Conservation (phyloP, 805 yeast genomes). For the Suhomyces sp. region DNA sequence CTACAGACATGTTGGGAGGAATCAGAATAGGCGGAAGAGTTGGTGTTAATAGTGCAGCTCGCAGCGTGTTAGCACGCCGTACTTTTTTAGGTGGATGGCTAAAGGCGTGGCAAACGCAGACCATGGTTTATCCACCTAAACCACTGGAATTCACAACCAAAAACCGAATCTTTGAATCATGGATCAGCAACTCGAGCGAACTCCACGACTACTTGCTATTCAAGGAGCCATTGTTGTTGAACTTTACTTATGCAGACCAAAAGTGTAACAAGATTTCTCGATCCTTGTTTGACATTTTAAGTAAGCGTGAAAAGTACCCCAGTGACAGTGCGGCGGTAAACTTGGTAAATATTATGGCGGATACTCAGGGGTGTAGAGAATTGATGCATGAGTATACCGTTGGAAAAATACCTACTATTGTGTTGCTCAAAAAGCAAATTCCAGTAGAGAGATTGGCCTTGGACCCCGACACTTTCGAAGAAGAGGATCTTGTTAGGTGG, state of each 20-base stretch:
- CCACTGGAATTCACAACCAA: slow-evolving; percentile 36
- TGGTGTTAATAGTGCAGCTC: background rate
- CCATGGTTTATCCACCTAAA: slow-evolving; percentile 40
- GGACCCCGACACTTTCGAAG: slow-evolving; percentile 19
- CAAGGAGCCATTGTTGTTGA: slow-evolving; percentile 62
- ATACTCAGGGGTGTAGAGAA: slow-evolving; percentile 60
- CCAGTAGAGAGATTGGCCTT: slow-evolving; percentile 39
- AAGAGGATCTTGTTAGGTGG: slow-evolving; percentile 32
- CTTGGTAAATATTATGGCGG: slow-evolving; percentile 71
- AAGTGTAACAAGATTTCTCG: slow-evolving; percentile 62
- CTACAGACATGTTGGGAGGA: background rate
- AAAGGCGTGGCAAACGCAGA: slow-evolving; percentile 15
- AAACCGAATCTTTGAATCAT: slow-evolving; percentile 37
- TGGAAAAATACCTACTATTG: slow-evolving; percentile 59
- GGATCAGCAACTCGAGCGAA: slow-evolving; percentile 56
- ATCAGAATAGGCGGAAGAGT: background rate
- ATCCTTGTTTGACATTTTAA: slow-evolving; percentile 45
- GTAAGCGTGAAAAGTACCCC: slow-evolving; percentile 21
- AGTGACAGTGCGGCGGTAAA: slow-evolving; percentile 43
- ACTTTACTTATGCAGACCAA: slow-evolving; percentile 70
- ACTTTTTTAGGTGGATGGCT: slow-evolving; percentile 9
- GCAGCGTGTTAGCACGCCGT: background rate
- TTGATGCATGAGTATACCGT: slow-evolving; percentile 56
- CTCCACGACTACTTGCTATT: slow-evolving; percentile 51
- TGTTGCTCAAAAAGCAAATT: slow-evolving; percentile 64